A percentile compares a stretch with the other conserved stretches of the same genome.
Evolutionary conservation across 176 grass and related monocot genomes (phyloP).

Genomic region (Ensete glaucum): DNA sequence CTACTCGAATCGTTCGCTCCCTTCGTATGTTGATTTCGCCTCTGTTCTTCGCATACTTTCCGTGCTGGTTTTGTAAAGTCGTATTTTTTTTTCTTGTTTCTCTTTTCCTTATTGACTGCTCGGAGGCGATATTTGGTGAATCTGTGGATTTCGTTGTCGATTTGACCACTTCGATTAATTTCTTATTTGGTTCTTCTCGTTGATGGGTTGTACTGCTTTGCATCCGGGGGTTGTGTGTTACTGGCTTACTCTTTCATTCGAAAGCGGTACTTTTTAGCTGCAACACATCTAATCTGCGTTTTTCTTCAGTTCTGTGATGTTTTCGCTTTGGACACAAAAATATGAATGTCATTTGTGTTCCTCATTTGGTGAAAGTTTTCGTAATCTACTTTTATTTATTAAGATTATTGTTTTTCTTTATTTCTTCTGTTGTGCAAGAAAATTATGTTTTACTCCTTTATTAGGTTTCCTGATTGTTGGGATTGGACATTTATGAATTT

Average conservation of each 20-base stretch:
- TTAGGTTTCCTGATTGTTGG: neutral
- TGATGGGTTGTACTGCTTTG: neutral
- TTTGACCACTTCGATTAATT: neutral
- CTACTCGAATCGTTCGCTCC: neutral
- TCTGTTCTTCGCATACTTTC: neutral
- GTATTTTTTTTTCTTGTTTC: neutral
- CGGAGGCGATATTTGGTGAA: too few species aligned
- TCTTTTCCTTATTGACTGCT: neutral
- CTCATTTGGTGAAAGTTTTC: too few species aligned
- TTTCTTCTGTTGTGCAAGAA: neutral
- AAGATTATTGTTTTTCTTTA: neutral
- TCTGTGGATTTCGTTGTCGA: too few species aligned
- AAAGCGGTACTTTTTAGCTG: too few species aligned
- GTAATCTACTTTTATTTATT: neutral
- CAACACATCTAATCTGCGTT: too few species aligned
- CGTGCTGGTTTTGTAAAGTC: too few species aligned
- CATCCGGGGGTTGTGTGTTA: too few species aligned
- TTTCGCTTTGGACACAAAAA: too few species aligned
- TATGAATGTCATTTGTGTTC: too few species aligned
- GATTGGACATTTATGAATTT: neutral
- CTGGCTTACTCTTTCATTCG: too few species aligned
- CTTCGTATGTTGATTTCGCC: neutral
- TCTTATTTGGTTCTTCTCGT: neutral
- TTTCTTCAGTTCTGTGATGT: too few species aligned
- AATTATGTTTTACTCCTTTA: neutral